Evolutionary conservation across 2,329 filamentous ascomycete species (phyloP).

Genomic region (Hypoxylon sp.): DNA sequence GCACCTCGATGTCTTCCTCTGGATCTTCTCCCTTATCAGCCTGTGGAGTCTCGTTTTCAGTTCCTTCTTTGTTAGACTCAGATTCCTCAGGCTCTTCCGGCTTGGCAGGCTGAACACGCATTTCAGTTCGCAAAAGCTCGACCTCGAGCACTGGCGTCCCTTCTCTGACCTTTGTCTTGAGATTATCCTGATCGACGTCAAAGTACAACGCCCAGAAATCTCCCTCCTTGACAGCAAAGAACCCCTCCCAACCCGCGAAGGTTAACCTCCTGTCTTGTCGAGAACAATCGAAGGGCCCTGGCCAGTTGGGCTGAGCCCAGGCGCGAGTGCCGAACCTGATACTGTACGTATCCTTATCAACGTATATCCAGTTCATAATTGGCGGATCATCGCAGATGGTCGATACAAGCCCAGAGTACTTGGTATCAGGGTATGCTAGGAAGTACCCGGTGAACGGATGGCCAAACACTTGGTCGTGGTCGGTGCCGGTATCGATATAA

Average conservation of each 20-base stretch:
- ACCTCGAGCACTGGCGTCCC: slow-evolving; percentile 65
- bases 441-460: slow-evolving; percentile 69
- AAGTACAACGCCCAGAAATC: slow-evolving; percentile 61
- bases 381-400: slow-evolving; percentile 61
- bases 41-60: slow-evolving; percentile 8
- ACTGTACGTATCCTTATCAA: slow-evolving; percentile 58
- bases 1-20: slow-evolving; percentile 17
- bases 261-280: slow-evolving; percentile 62
- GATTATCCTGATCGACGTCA: slow-evolving; percentile 58
- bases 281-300: slow-evolving; percentile 63
- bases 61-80: slow-evolving; percentile 18
- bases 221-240: slow-evolving; percentile 60
- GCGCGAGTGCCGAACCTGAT: slow-evolving; percentile 59
- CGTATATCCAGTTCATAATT: slow-evolving; percentile 63
- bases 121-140: slow-evolving; percentile 64
- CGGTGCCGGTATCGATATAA: slow-evolving; percentile 60
- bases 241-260: slow-evolving; percentile 62
- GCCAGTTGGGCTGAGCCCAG: slow-evolving; percentile 57
- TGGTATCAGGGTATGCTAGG: slow-evolving; percentile 64
- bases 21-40: slow-evolving; percentile 17
- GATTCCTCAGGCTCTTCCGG: slow-evolving; percentile 17
- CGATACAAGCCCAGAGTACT: slow-evolving; percentile 59
- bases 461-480: slow-evolving; percentile 51
- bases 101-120: slow-evolving; percentile 45
- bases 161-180: slow-evolving; percentile 57